Base-by-base conservation (phyloP, 768 basidiomycete species). In the Omphalotus guepiniiformis region DNA sequence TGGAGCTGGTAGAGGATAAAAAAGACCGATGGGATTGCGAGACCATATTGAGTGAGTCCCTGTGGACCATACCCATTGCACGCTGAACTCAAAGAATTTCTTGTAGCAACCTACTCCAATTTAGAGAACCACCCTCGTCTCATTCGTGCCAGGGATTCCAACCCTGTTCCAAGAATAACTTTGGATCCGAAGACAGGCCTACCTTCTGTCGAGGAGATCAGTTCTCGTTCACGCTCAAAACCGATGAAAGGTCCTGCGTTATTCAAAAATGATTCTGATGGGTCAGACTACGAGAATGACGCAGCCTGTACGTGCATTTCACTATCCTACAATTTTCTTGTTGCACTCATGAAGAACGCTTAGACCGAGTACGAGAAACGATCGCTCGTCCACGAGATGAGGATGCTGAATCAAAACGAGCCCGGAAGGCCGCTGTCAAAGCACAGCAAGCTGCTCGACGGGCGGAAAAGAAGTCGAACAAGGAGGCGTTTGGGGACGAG, bases 21-120 rank as follows among this genome's bases (percentile, higher is more conserved):
- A 82, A 85, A 54, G 84, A 87, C 53, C 69, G 81, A 37, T 99
- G 96, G 96, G 96, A 99, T 61, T 94, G 90, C 52, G 94, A 99
- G 64, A 96, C 93, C 1, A 88, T 99, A 30, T 71, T 99, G 2
- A 84, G 95, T 95, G 63, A 63, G 88, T 75, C 11, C 41, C 36
- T 16, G 11, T 23, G 15, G 38, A n/a, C 21, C 13, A 16, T 4
- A 19, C 16, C 22, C 7, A 15, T 2, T 23, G 8, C 16, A 28
- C 13, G 16, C 13, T 22, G 13, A 16, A 36, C 13, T 12, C 32
- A 15, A 13, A 15, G 18, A 12, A 26, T 2, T 22, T 26, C 22
- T 38, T 36, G n/a, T 23, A 96, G 95, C 88, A 7, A 97, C 94
- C 8, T 94, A 93, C 61, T 87, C 92, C n/a, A 99, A 96, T 60